Percentiles rank a stretch among this genome's conserved stretches.
Conservation (phyloP, 2,329 filamentous ascomycete genomes). For the Ceratocystis variospora region DNA sequence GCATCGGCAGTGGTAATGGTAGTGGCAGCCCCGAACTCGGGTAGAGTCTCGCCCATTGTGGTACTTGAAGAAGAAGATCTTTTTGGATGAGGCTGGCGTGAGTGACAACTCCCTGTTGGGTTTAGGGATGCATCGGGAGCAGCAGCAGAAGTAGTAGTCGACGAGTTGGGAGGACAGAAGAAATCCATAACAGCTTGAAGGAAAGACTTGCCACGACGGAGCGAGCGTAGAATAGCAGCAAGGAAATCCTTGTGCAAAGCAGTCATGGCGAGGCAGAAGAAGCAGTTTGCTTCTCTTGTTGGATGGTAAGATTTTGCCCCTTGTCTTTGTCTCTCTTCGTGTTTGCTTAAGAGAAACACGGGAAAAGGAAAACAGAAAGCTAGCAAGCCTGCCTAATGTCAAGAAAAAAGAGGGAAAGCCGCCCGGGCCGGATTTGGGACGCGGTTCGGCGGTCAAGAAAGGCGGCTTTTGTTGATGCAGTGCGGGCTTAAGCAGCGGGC, state of each 20-base stretch:
- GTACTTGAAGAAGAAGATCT: constrained; percentile 16
- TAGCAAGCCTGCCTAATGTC: background rate
- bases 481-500: background rate
- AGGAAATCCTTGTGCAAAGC: constrained; percentile 41
- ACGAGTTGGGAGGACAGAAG: constrained; percentile 22
- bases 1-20: background rate
- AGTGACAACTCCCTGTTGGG: constrained; percentile 7
- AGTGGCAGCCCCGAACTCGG: background rate
- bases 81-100: constrained; percentile 7
- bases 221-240: constrained; percentile 42
- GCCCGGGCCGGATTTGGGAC: background rate
- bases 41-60: constrained; percentile 8
- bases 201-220: constrained; percentile 45
- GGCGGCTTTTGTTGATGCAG: background rate
- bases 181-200: constrained; percentile 38
- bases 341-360: background rate
- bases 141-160: constrained; percentile 29
- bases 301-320: background rate
- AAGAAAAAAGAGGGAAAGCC: background rate
- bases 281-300: background rate
- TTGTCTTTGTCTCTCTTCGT: background rate
- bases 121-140: constrained; percentile 20
- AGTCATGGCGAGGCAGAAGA: constrained; percentile 33
- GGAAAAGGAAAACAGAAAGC: background rate
- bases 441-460: background rate